Conservation (phyloP, 2,329 filamentous ascomycete species). For the Penicillium sumatraense region DNA sequence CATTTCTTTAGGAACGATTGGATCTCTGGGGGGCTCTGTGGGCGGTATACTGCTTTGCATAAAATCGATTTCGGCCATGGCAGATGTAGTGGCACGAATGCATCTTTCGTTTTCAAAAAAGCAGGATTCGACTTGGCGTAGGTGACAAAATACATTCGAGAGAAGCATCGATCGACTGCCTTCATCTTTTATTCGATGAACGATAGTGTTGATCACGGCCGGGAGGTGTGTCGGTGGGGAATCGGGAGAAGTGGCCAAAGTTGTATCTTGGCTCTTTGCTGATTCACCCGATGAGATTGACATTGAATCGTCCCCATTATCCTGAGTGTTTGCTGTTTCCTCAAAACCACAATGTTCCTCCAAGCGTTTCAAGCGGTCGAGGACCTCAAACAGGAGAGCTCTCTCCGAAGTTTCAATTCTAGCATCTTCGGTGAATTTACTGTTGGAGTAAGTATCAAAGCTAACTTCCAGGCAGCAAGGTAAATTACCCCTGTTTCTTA, state of each 20-base stretch:
- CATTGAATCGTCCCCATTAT: not conserved
- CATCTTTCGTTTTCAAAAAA: constrained; percentile 16
- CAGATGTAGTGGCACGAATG: constrained; percentile 9
- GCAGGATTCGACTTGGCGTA: constrained; percentile 11
- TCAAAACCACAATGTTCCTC: constrained; percentile 19
- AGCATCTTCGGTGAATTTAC: not conserved
- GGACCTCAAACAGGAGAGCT: constrained; percentile 12
- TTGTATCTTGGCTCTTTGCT: not conserved
- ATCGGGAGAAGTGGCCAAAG: not conserved
- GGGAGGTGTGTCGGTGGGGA: not conserved
- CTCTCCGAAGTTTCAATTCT: constrained; percentile 3
- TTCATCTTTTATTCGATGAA: not conserved
- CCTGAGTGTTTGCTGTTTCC: not conserved
- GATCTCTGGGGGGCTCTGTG: not conserved
- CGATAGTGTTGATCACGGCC: not conserved
- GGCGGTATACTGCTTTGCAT: not conserved
- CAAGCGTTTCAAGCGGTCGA: constrained; percentile 17
- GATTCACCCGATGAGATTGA: not conserved
- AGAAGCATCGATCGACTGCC: constrained; percentile 1
- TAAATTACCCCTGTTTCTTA: constrained; percentile 12
- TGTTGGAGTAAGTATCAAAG: not conserved
- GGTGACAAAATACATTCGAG: constrained; percentile 18
- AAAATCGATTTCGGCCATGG: constrained; percentile 14
- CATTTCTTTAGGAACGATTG: constrained; percentile 7
- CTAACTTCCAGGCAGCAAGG: not conserved